phyloP scores from a whole-genome alignment of 352 stramenopile species.

The Phytophthora cajani region DNA sequence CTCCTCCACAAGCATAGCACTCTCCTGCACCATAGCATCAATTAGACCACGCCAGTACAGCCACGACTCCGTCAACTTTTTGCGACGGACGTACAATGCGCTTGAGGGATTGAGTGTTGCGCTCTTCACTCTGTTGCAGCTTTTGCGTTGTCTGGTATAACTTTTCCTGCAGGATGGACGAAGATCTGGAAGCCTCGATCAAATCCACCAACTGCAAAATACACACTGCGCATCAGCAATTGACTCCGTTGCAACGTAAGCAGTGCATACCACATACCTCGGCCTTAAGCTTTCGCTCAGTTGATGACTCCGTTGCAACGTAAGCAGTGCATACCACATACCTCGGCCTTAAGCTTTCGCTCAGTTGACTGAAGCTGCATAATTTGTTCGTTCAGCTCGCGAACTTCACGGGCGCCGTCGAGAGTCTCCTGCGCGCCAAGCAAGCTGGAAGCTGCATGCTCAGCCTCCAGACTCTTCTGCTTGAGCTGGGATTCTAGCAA shows the following conservation, averaged over 20 bases:
- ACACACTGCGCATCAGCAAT: not conserved
- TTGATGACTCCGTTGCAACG: slow-evolving; percentile 8
- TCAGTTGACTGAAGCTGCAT: slow-evolving; percentile 65
- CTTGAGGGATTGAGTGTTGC: slow-evolving; percentile 47
- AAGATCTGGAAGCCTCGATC: slow-evolving; percentile 70
- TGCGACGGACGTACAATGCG: slow-evolving; percentile 50
- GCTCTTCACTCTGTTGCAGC: slow-evolving; percentile 60
- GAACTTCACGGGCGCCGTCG: slow-evolving; percentile 57
- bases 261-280: slow-evolving; percentile 45
- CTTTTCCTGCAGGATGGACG: slow-evolving; percentile 70
- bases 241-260: not conserved
- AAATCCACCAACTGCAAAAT: slow-evolving; percentile 59
- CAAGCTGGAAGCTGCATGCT: slow-evolving; percentile 50
- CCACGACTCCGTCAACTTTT: not conserved
- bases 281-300: slow-evolving; percentile 71
- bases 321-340: slow-evolving; percentile 14
- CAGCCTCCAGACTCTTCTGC: slow-evolving; percentile 63
- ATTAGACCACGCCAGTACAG: slow-evolving; percentile 8
- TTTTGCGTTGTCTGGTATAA: slow-evolving; percentile 62
- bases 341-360: slow-evolving; percentile 76
- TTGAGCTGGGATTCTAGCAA: slow-evolving; percentile 69
- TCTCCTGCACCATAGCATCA: slow-evolving; percentile 38
- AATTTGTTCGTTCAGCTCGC: slow-evolving; percentile 67
- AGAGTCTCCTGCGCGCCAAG: slow-evolving; percentile 56
- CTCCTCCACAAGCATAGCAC: slow-evolving; percentile 48